Conservation (phyloP, 1,284 basidiomycete genomes). For the Mycosarcoma mackinlayi region DNA sequence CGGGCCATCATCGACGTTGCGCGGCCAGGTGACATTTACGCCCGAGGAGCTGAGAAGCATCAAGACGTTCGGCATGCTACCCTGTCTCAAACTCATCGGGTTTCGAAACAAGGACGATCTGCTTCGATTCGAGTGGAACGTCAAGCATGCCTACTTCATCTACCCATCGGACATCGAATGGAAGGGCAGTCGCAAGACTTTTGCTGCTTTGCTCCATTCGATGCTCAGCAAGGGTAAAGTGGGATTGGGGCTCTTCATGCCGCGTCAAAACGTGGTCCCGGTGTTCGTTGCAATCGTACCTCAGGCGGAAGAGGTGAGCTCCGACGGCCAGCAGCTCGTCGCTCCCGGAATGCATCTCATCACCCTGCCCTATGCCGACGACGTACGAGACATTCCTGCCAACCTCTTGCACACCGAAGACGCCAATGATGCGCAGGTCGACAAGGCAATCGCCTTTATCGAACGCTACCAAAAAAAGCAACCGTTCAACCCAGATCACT, state of each 20-base stretch:
- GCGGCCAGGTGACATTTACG: conserved; percentile 80
- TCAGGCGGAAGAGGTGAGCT: conserved; percentile 76
- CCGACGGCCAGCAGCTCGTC: conserved; percentile 77
- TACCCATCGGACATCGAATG: conserved; percentile 91
- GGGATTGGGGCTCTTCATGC: conserved; percentile 79
- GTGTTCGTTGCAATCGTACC: conserved; percentile 87
- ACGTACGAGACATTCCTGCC: conserved; percentile 81
- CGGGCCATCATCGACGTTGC: conserved; percentile 47
- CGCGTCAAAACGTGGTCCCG: conserved; percentile 80
- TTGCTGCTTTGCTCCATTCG: conserved; percentile 84
- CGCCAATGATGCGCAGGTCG: conserved; percentile 79
- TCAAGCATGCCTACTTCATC: conserved; percentile 90
- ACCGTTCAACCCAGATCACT: conserved; percentile 85
- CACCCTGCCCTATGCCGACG: conserved; percentile 90
- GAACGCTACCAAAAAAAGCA: conserved; percentile 82
- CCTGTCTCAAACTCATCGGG: conserved; percentile 85
- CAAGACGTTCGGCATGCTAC: conserved; percentile 70
- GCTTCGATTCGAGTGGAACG: conserved; percentile 84
- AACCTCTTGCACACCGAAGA: conserved; percentile 44
- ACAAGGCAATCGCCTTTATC: conserved; percentile 80
- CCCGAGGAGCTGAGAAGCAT: conserved; percentile 84
- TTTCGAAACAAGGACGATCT: conserved; percentile 76
- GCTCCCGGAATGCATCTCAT: conserved; percentile 94
- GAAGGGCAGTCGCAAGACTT: conserved; percentile 89
- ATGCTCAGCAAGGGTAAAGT: conserved; percentile 85